These are phyloP conservation scores for Talaromyces sp. DNA, from an alignment of 2,329 filamentous ascomycete genomes.

Conservation along the genomic window DNA sequence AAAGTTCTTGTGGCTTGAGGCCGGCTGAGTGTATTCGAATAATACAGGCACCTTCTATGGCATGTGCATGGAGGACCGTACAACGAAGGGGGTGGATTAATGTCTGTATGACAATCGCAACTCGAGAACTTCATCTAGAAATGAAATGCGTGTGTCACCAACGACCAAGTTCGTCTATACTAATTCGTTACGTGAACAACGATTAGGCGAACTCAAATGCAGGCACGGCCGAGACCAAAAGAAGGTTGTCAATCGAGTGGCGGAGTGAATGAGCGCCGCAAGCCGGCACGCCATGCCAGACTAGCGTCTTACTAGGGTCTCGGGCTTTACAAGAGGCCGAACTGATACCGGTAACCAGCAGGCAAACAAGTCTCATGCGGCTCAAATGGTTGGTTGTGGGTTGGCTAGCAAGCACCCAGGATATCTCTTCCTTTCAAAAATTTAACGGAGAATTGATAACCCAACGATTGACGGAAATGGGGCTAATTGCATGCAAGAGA, in stretches of 20 bases:
- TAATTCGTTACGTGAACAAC: neutral
- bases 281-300: neutral
- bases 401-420: neutral
- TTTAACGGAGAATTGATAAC: neutral
- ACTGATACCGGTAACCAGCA: constrained; percentile 1
- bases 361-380: neutral
- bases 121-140: neutral
- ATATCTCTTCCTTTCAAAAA: neutral
- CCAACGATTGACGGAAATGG: neutral
- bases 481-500: neutral
- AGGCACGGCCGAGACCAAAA: neutral
- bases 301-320: neutral
- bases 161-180: neutral
- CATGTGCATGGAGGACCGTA: neutral
- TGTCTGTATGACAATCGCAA: neutral
- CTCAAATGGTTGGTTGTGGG: constrained; percentile 9
- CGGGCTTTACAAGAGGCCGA: neutral
- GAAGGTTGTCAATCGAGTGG: neutral
- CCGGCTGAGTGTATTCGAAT: neutral
- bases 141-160: neutral
- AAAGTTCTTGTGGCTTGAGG: neutral
- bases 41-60: neutral
- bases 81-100: neutral
- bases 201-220: neutral
- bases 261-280: neutral